Conservation (phyloP, 345 rosid species). For the Salix purpurea region DNA sequence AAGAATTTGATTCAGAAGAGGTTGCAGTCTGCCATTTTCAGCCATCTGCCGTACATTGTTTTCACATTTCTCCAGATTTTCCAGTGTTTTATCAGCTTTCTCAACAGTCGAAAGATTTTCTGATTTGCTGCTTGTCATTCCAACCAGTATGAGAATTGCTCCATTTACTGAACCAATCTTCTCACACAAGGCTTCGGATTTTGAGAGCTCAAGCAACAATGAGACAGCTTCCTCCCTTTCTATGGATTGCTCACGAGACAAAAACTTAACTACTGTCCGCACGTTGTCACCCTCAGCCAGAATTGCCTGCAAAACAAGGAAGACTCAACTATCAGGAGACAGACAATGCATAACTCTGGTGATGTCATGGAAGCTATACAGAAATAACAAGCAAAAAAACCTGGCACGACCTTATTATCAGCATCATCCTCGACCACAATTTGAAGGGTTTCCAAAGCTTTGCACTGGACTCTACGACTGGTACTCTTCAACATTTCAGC, state of each 20-base stretch:
- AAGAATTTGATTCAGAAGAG: conserved; percentile 75
- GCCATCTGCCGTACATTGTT: conserved; percentile 94
- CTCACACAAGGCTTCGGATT: conserved; percentile 72
- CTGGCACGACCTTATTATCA: conserved; percentile 65
- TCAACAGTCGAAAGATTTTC: conserved; percentile 77
- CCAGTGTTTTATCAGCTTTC: conserved; percentile 72
- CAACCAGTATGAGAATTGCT: conserved; percentile 83
- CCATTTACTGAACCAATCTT: conserved; percentile 90
- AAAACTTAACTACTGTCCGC: conserved; percentile 80
- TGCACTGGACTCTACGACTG: conserved; percentile 71
- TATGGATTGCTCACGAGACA: conserved; percentile 65
- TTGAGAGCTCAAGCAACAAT: conserved; percentile 80
- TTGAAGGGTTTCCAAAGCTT: conserved; percentile 68
- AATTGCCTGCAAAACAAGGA: conserved; percentile 55
- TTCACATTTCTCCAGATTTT: conserved; percentile 69
- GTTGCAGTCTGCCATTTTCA: conserved; percentile 71
- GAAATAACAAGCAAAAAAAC: conserved; percentile 9
- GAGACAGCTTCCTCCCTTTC: conserved; percentile 89
- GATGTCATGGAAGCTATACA: conserved; percentile 3
- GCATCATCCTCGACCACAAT: conserved; percentile 74
- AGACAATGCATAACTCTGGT: neutral
- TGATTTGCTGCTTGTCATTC: conserved; percentile 88
- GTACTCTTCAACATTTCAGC: conserved; percentile 68
- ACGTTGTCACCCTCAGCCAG: conserved; percentile 88
- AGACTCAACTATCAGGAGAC: conserved; percentile 11